Evolutionary conservation across 495 filamentous ascomycete species (phyloP).

Genomic region (Trichocladium uniseriatum): DNA sequence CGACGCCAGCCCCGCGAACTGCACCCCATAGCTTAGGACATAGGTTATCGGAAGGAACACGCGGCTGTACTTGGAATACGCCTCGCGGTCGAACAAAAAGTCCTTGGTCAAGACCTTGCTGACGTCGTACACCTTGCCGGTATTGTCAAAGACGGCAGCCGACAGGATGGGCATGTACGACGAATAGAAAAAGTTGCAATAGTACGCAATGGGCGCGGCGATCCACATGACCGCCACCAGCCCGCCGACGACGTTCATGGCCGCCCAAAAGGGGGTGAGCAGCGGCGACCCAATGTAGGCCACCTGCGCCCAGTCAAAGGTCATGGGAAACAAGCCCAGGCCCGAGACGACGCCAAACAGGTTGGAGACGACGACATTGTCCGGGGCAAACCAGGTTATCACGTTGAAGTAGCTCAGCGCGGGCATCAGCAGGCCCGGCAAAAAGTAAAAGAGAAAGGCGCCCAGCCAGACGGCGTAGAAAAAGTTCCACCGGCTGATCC

Average conservation of each 20-base stretch:
- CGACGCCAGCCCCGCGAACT: constrained; percentile 68
- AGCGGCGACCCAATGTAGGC: constrained; percentile 85
- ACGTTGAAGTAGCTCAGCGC: constrained; percentile 86
- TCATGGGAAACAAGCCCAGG: constrained; percentile 75
- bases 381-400: constrained; percentile 80
- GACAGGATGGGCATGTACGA: constrained; percentile 75
- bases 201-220: constrained; percentile 72
- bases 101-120: constrained; percentile 61
- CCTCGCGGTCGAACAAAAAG: constrained; percentile 59
- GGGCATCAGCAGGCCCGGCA: constrained; percentile 76
- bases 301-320: constrained; percentile 91
- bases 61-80: constrained; percentile 66
- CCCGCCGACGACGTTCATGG: constrained; percentile 77
- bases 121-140: constrained; percentile 65
- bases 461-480: constrained; percentile 62
- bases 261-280: constrained; percentile 85
- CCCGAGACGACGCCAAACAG: constrained; percentile 80
- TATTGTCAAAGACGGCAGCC: constrained; percentile 71
- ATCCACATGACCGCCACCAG: constrained; percentile 86
- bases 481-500: constrained; percentile 69
- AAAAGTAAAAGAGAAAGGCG: constrained; percentile 69
- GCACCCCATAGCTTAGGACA: constrained; percentile 66
- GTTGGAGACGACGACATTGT: constrained; percentile 68
- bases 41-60: constrained; percentile 81
- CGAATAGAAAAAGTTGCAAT: constrained; percentile 65